phyloP scores from a whole-genome alignment of 106 monocot species.

The Agapanthus africanus region DNA sequence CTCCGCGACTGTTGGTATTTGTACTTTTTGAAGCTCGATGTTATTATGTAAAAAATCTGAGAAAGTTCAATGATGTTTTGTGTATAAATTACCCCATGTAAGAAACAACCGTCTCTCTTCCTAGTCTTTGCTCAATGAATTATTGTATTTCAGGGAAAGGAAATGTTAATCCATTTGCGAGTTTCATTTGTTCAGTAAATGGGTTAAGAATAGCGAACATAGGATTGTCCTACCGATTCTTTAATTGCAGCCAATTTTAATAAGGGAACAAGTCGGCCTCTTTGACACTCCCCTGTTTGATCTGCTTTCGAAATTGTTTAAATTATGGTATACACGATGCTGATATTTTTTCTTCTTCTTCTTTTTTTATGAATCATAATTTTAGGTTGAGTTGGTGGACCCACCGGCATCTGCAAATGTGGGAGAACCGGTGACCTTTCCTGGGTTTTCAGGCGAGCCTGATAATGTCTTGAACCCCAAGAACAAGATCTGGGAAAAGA shows the following conservation, averaged over 20 bases:
- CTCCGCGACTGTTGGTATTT: not conserved
- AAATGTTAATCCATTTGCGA: too few species aligned
- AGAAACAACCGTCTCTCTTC: not conserved
- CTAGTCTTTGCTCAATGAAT: too few species aligned
- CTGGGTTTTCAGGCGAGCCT: conserved; percentile 55
- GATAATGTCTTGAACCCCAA: conserved; percentile 43
- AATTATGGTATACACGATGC: not conserved
- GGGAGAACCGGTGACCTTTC: conserved; percentile 64
- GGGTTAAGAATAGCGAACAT: too few species aligned
- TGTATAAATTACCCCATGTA: not conserved
- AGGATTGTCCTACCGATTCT: too few species aligned
- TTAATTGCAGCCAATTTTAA: not conserved
- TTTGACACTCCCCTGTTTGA: too few species aligned
- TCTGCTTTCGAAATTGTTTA: not conserved
- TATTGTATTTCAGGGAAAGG: too few species aligned
- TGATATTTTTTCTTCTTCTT: not conserved
- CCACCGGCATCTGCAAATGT: conserved; percentile 55
- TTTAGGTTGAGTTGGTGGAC: conserved; percentile 85
- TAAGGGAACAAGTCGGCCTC: not conserved
- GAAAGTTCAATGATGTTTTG: too few species aligned
- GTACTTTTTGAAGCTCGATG: too few species aligned
- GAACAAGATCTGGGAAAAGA: conserved; percentile 87
- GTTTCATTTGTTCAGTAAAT: too few species aligned
- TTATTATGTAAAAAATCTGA: too few species aligned
- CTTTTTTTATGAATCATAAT: not conserved